A percentile compares a stretch with the other conserved stretches of the same genome.
These are phyloP conservation scores for Sphaceloma murrayae DNA, from an alignment of 2,329 filamentous ascomycete genomes.

Conservation along the genomic window DNA sequence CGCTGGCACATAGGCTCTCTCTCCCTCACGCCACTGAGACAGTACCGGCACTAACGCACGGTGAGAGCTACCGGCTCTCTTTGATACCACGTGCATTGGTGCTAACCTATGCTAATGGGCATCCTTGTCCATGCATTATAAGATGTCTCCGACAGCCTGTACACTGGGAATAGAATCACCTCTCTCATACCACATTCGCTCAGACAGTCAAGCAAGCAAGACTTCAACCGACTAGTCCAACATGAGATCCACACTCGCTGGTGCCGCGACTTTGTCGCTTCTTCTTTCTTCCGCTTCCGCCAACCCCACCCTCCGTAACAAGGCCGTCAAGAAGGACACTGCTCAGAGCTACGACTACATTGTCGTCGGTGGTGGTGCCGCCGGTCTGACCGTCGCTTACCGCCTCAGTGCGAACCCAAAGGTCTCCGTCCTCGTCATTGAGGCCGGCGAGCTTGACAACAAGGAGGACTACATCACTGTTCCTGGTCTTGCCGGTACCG, in stretches of 20 bases:
- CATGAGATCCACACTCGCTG: constrained; percentile 13
- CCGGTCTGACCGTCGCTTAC: constrained; percentile 22
- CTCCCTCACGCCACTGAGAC: constrained; percentile 1
- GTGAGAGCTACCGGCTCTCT: constrained; percentile 2
- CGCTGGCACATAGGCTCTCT: not conserved
- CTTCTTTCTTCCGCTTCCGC: constrained; percentile 1
- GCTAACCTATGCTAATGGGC: not conserved
- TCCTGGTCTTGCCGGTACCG: constrained; percentile 17
- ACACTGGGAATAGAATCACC: too few species aligned
- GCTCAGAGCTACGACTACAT: constrained; percentile 28
- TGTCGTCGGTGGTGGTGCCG: constrained; percentile 23
- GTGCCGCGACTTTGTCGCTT: constrained; percentile 13
- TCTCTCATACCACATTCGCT: not conserved
- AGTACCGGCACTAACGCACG: constrained; percentile 15
- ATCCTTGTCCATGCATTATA: too few species aligned
- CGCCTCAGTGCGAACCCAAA: constrained; percentile 16
- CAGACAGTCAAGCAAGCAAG: constrained; percentile 4
- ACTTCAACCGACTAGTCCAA: constrained; percentile 4
- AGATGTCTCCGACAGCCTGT: not conserved
- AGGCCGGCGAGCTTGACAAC: constrained; percentile 24
- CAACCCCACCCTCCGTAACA: not conserved
- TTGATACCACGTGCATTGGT: constrained; percentile 14
- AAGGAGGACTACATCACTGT: constrained; percentile 19
- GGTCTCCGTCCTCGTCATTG: constrained; percentile 25
- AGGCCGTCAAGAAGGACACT: constrained; percentile 19